phyloP scores from a whole-genome alignment of 768 basidiomycete genomes.

The Lyophyllum shimeji region DNA sequence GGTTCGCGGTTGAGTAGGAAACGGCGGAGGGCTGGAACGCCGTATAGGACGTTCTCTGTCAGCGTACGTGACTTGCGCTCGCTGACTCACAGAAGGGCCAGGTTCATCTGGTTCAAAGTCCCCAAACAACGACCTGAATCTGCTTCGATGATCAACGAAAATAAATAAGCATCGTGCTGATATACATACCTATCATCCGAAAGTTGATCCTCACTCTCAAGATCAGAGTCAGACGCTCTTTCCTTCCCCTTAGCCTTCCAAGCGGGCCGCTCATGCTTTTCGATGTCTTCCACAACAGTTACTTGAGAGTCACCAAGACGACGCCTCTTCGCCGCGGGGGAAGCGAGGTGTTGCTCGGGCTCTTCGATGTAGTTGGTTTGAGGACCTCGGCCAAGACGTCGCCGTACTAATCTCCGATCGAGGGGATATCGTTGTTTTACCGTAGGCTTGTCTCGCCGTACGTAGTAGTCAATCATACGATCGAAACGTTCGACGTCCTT shows the following conservation, averaged over 20 bases:
- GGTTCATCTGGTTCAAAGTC: constrained; percentile 1
- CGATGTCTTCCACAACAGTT: background rate
- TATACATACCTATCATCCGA: background rate
- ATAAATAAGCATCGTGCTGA: background rate
- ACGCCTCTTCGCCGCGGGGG: constrained; percentile 2
- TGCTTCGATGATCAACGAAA: too few relatives aligned
- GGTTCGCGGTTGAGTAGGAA: constrained; percentile 6
- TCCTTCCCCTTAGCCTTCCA: constrained; percentile 4
- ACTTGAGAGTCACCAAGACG: constrained; percentile 1
- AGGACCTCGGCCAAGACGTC: background rate
- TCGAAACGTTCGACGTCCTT: constrained; percentile 35
- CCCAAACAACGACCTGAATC: background rate
- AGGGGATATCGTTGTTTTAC: constrained; percentile 25
- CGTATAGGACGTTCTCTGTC: background rate
- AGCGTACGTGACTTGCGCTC: background rate
- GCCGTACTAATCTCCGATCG: constrained; percentile 18
- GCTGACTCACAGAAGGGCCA: constrained; percentile 1
- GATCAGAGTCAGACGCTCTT: background rate
- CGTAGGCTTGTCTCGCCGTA: constrained; percentile 21
- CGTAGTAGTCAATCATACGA: constrained; percentile 29
- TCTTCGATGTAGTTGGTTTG: constrained; percentile 1
- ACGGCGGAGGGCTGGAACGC: background rate
- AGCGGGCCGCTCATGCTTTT: background rate
- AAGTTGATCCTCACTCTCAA: background rate
- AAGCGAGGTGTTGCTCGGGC: background rate